phyloP scores from a whole-genome alignment of 2,329 filamentous ascomycete species.

The Fusarium foetens region DNA sequence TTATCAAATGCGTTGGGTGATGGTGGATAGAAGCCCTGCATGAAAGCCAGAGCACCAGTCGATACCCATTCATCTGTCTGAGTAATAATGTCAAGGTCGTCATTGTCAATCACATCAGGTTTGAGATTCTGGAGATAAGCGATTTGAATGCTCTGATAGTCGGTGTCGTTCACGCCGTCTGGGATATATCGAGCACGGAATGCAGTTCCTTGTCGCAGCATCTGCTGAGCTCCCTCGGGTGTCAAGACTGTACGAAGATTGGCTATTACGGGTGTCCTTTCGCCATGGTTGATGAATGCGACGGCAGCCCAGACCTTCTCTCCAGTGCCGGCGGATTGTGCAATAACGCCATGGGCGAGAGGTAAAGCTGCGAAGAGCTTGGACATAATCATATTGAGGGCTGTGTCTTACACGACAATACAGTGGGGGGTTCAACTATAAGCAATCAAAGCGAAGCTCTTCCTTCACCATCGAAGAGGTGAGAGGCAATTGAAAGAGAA shows the following conservation, averaged over 20 bases:
- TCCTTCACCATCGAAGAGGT: slow-evolving; percentile 18
- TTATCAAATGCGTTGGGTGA: slow-evolving; percentile 53
- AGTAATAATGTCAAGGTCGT: slow-evolving; percentile 56
- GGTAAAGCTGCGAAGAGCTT: slow-evolving; percentile 20
- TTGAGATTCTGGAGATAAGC: slow-evolving; percentile 57
- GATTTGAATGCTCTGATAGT: slow-evolving; percentile 41
- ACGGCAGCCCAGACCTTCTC: slow-evolving; percentile 62
- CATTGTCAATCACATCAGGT: slow-evolving; percentile 59
- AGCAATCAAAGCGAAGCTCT: not conserved
- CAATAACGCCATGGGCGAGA: slow-evolving; percentile 42
- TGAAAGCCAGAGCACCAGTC: slow-evolving; percentile 77
- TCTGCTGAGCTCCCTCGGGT: slow-evolving; percentile 64
- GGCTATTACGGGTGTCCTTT: slow-evolving; percentile 58
- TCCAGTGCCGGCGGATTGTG: slow-evolving; percentile 44
- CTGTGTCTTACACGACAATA: not conserved
- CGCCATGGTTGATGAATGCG: slow-evolving; percentile 62
- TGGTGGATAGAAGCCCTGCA: slow-evolving; percentile 88
- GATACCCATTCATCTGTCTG: slow-evolving; percentile 62
- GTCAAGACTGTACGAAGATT: slow-evolving; percentile 54
- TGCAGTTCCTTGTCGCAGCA: slow-evolving; percentile 58
- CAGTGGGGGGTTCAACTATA: not conserved
- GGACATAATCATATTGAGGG: slow-evolving; percentile 35
- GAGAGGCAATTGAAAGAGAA: slow-evolving; percentile 27
- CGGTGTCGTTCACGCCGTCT: slow-evolving; percentile 35
- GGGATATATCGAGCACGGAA: slow-evolving; percentile 62